phyloP scores from a whole-genome alignment of 148 eudicot species.

The Gaultheria prostrata region DNA sequence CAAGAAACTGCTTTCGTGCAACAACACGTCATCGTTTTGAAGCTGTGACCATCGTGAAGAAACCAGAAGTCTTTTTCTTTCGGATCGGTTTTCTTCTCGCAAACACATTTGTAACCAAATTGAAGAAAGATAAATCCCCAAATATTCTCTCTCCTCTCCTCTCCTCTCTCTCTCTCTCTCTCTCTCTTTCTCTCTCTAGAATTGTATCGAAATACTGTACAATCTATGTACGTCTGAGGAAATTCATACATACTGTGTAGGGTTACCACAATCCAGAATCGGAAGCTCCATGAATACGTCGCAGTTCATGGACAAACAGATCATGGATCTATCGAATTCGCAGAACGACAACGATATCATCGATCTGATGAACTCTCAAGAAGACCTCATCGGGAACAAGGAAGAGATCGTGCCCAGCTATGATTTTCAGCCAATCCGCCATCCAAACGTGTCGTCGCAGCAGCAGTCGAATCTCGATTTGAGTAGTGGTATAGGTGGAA shows the following conservation, averaged over 20 bases:
- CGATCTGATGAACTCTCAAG: constrained; percentile 62
- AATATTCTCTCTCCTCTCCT: neutral
- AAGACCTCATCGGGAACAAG: constrained; percentile 38
- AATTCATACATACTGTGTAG: neutral
- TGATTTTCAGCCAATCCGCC: constrained; percentile 82
- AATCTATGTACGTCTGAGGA: too few species aligned
- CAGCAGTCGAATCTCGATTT: constrained; percentile 24
- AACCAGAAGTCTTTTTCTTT: neutral
- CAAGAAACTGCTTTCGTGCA: neutral
- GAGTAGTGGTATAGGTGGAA: constrained; percentile 17
- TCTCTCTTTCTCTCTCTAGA: neutral
- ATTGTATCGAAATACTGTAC: neutral
- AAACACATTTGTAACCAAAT: neutral
- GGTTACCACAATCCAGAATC: neutral
- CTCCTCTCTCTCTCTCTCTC: neutral
- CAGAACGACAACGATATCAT: constrained; percentile 51
- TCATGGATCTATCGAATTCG: constrained; percentile 90
- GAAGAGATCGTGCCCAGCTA: constrained; percentile 70
- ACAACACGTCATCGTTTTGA: constrained; percentile 6
- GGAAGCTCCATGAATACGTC: constrained; percentile 67
- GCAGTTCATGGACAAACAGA: constrained; percentile 89
- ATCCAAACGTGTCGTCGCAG: constrained; percentile 24
- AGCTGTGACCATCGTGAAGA: neutral
- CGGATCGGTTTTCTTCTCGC: neutral
- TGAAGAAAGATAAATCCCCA: neutral